Evolutionary conservation across 2,329 filamentous ascomycete genomes (phyloP), one percentile per base, ranked within the genome.

Genomic region (Clarireedia homoeocarpa): DNA sequence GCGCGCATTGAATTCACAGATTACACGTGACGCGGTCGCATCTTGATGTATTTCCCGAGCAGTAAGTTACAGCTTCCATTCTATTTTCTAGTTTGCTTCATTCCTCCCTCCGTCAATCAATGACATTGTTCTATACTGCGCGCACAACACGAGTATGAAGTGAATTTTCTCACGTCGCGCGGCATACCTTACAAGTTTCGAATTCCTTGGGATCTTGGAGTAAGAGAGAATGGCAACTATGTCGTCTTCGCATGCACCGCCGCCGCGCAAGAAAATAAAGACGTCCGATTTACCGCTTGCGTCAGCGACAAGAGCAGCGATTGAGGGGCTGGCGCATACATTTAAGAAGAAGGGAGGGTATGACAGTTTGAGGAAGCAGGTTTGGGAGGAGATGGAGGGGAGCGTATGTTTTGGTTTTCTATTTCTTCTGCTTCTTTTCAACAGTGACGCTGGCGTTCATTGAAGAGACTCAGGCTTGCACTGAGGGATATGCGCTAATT

Each of bases 331-430:
- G 23, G 81, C 88, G n/a, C 85, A 89, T 67, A 85, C 81, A 10
- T 92, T 91, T 74, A 91, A 91, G 72, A 92, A 91, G 73, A 90
- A 89, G 71, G 89, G 89, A 59, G 86, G 87, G 56, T 94, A 91
- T 67, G 89, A 94, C 71, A 75, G 79, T 14, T 80, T 91, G 61
- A 83, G 88, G 59, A 91, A 90, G 68, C 80, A 88, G 64, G 78
- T 89, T 10, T 90, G 88, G 80, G 82, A 87, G 47, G 84, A 88
- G 57, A 89, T 89, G 63, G 82, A 85, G 66, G 79, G 81, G 30
- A 85, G 83, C 63, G 86, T 89, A 78, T 57, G 50, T 34, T 34
- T 9, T 23, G 39, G 4, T 34, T 49, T 17, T 34, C 10, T 20
- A 44, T 38, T 42, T 39, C 5, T 36, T 30, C 2, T 38, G 5